These are phyloP conservation scores for Ceratobasidium sp. DNA, from an alignment of 1,284 basidiomycete species.

Conservation along the genomic window DNA sequence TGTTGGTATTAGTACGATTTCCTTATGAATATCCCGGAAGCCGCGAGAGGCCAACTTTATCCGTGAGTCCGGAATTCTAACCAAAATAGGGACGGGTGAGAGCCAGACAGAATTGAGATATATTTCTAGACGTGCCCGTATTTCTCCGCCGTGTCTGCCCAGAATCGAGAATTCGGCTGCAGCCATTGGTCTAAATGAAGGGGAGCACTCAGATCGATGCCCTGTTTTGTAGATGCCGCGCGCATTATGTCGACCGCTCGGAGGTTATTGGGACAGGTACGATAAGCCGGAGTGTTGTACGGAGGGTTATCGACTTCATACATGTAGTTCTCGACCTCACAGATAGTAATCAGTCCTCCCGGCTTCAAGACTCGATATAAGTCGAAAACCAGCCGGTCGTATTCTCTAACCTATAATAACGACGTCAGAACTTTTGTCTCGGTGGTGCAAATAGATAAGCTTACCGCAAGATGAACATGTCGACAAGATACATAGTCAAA, in stretches of 20 bases:
- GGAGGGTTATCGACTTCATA: slow-evolving; percentile 35
- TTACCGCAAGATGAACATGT: slow-evolving; percentile 27
- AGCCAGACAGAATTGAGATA: too few species aligned
- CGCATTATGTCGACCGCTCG: neutral
- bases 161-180: slow-evolving; percentile 20
- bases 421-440: too few species aligned
- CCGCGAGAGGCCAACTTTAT: neutral
- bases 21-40: slow-evolving; percentile 1
- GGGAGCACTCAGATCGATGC: slow-evolving; percentile 17
- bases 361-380: slow-evolving; percentile 26
- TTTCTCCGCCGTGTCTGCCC: slow-evolving; percentile 14
- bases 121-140: slow-evolving; percentile 1
- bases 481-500: slow-evolving; percentile 44
- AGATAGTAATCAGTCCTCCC: slow-evolving; percentile 21
- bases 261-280: neutral
- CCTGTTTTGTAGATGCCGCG: neutral
- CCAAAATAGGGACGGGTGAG: too few species aligned
- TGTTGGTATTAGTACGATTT: slow-evolving; percentile 22
- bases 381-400: slow-evolving; percentile 40
- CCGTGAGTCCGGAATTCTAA: neutral
- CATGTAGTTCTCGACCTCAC: slow-evolving; percentile 30
- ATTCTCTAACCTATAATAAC: slow-evolving; percentile 32
- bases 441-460: too few species aligned
- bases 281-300: slow-evolving; percentile 8
- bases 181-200: slow-evolving; percentile 28